Evolutionary conservation across 179 eudicot genomes (phyloP).

Genomic region (Beta lomatogona): DNA sequence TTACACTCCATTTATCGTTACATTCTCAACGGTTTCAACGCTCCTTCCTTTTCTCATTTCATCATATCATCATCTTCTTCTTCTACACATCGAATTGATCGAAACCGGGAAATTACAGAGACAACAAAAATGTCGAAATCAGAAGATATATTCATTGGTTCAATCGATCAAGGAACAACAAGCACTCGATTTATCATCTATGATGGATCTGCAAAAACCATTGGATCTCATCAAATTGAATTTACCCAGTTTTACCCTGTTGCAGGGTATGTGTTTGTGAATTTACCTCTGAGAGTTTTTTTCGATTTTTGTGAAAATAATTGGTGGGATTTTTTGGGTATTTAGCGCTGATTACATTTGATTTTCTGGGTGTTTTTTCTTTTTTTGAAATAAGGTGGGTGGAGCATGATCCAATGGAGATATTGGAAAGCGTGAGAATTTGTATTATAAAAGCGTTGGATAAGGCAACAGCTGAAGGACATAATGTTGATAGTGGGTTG

Average conservation of each 20-base stretch:
- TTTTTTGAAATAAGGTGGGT: constrained; percentile 63
- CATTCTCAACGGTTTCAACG: constrained; percentile 13
- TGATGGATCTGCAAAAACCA: constrained; percentile 42
- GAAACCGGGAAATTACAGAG: neutral
- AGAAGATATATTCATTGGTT: constrained; percentile 56
- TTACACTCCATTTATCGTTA: neutral
- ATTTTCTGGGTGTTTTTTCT: neutral
- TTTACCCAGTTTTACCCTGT: constrained; percentile 89
- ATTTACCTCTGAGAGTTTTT: constrained; percentile 22
- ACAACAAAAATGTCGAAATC: constrained; percentile 37
- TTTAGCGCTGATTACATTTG: constrained; percentile 13
- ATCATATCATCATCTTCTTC: constrained; percentile 2
- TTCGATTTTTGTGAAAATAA: neutral
- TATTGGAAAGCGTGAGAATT: constrained; percentile 78
- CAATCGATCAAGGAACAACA: constrained; percentile 97
- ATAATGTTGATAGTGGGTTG: constrained; percentile 78
- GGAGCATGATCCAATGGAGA: constrained; percentile 98
- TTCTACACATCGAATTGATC: constrained; percentile 22
- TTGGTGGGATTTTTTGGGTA: constrained; percentile 31
- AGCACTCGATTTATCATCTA: constrained; percentile 93
- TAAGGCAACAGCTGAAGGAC: constrained; percentile 87
- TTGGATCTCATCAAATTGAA: constrained; percentile 95
- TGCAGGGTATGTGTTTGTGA: constrained; percentile 72
- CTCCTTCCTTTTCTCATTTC: neutral
- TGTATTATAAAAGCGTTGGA: constrained; percentile 84